Evolutionary conservation across 257 asterid species (phyloP).

Genomic region (Cordia subcordata): DNA sequence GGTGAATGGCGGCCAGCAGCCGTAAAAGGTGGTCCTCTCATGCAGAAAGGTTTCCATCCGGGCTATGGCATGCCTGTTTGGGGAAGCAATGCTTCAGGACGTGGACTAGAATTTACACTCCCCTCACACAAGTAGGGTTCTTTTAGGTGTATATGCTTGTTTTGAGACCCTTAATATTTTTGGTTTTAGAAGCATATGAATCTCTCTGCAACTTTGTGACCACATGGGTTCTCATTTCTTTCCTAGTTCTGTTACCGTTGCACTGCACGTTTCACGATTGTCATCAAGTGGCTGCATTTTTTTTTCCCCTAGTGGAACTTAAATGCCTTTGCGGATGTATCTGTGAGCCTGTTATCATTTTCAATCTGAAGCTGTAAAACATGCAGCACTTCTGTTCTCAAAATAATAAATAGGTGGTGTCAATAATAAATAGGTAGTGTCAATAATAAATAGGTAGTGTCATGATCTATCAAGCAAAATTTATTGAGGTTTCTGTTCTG

Average conservation of each 20-base stretch:
- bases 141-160: conserved; percentile 4
- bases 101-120: conserved; percentile 97
- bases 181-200: no score
- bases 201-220: neutral
- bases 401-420: neutral
- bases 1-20: conserved; percentile 97
- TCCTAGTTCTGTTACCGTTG: neutral
- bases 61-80: conserved; percentile 55
- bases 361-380: no score
- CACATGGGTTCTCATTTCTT: neutral
- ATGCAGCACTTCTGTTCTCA: neutral
- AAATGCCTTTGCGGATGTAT: no score
- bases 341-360: no score
- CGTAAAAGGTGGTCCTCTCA: conserved; percentile 46
- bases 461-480: neutral
- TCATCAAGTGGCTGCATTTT: neutral
- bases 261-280: neutral
- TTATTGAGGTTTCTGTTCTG: neutral
- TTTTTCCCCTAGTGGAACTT: neutral
- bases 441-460: neutral
- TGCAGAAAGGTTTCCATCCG: conserved; percentile 76
- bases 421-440: neutral
- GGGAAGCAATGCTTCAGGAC: conserved; percentile 73
- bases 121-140: conserved; percentile 93
- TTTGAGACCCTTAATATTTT: neutral